Evolutionary conservation across 192 early-diverging fungal species (phyloP), one percentile per base, ranked within the genome.

Genomic region (Linnemannia elongata): DNA sequence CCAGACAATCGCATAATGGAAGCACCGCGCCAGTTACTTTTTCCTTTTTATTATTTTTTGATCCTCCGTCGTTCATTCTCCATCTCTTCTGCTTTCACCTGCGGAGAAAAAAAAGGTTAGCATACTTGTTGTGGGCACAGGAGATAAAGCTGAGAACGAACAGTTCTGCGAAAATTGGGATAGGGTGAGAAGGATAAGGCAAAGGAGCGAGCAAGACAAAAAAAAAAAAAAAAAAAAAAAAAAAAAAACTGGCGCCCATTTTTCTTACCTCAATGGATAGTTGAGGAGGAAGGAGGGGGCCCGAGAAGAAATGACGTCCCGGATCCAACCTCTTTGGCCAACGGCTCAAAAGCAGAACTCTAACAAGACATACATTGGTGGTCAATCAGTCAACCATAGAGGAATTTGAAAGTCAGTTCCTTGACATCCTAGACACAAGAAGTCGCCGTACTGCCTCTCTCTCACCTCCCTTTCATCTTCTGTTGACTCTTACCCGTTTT

Each of bases 181-280:
- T 35, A 71, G 69, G 22, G 39, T 9, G 52, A 20, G 20, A 75
- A 33, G 54, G 35, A 57, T 45, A 9, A 45, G 33, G 74, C n/a
- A 3, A 75, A 22, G 52, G 33, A 39, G 27, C 3, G 74, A 75
- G 35, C 18, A 15, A 45, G 44, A 0, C 44, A 45, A 15, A 5
- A 17, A 20, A 52, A 22, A 3, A 17, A 18, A 75, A 39, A 15
- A 55, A 36, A 60, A 45, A 45, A 44, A 41, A 74, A 47, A 74
- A 74, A 45, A 74, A 54, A 75, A 75, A 75, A 75, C 30, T 75
- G 52, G 69, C 69, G 69, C 69, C 69, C 69, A 70, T 18, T 70
- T 41, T 36, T 33, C 69, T 22, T 71, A 18, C 69, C 27, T 66
- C 60, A 12, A 66, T 66, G 30, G 30, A 66, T 30, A 66, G 60